Evolutionary conservation across 2,329 filamentous ascomycete species (phyloP), one percentile per base, ranked within the genome.

Genomic region (Aureobasidium melanogenum): DNA sequence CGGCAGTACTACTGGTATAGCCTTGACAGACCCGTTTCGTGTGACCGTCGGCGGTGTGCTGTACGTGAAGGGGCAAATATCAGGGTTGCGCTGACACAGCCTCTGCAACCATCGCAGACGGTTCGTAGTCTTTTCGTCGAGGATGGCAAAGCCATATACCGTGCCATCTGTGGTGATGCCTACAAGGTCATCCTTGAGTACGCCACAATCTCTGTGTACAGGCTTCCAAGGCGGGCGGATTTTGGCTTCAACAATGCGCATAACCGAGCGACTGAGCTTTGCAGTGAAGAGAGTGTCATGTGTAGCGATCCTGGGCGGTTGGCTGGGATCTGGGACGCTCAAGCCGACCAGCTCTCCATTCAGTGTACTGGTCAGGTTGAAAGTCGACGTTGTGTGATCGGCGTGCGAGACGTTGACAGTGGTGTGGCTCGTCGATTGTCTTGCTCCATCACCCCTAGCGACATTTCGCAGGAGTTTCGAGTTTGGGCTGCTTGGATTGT

Each of bases 31-130:
- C 8, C 48, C 59, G 9, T 41, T 44, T 7, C n/a, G 34, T 12
- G 22, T 36, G 5, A 41, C 5, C 22, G 32, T 52, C 0, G 26
- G 36, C 3, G 36, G 24, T 32, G 22, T 43, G 26, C 9, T 32
- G 28, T n/a, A 36, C 6, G 48, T 50, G 44, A 71, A 24, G 8
- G 70, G 66, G n/a, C 67, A 69, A 8, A 73, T 65, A 36, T 69
- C 66, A 28, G 73, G 67, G 34, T 64, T 68, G 64, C 72, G 69
- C 48, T 71, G 67, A 56, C 71, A 67, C 51, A 95, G 71, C 62
- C 88, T 87, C 68, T 95, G 87, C 1, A 97, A 70, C 64, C 93
- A 84, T 62, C 82, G 81, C 5, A 97, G 78, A 4, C 96, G 77
- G 7, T 80, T 79, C 83, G 87, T 88, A 8, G 86, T 81, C 2